Percentiles rank a stretch among this genome's conserved stretches.
Evolutionary conservation across 2,329 filamentous ascomycete genomes (phyloP).

Genomic region (Hirsutella thompsonii): DNA sequence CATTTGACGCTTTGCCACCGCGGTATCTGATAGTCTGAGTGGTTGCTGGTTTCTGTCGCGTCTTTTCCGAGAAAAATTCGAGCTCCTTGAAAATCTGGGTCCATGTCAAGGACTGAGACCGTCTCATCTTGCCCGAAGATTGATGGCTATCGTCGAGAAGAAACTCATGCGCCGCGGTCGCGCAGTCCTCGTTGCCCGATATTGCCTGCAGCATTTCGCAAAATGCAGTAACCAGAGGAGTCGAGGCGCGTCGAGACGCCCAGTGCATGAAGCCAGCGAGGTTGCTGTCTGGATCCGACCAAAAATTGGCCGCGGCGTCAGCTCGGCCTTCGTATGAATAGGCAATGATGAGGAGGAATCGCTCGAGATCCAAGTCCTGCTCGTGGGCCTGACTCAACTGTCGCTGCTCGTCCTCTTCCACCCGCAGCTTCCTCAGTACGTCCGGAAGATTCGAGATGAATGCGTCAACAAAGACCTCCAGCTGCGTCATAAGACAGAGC

Average conservation of each 20-base stretch:
- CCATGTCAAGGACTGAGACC: conserved; percentile 81
- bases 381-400: conserved; percentile 52
- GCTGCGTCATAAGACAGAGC: conserved; percentile 58
- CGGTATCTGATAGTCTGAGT: conserved; percentile 30
- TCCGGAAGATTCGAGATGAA: conserved; percentile 95
- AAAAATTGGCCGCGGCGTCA: conserved; percentile 79
- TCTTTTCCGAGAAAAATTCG: conserved; percentile 66
- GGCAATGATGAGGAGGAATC: conserved; percentile 84
- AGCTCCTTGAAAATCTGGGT: conserved; percentile 85
- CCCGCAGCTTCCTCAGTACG: conserved; percentile 70
- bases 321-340: conserved; percentile 80
- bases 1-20: conserved; percentile 45
- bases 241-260: conserved; percentile 91
- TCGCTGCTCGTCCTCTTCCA: conserved; percentile 81
- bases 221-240: conserved; percentile 89
- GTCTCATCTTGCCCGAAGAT: conserved; percentile 64
- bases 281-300: conserved; percentile 85
- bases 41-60: conserved; percentile 55
- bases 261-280: conserved; percentile 91
- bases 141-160: conserved; percentile 72
- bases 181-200: conserved; percentile 69
- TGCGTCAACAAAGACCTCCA: conserved; percentile 80
- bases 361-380: conserved; percentile 65
- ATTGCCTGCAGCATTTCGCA: conserved; percentile 92
- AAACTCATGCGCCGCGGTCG: conserved; percentile 76